Evolutionary conservation across 2,329 filamentous ascomycete species (phyloP), one percentile per base, ranked within the genome.

Genomic region (Hymenoscyphus occultus): DNA sequence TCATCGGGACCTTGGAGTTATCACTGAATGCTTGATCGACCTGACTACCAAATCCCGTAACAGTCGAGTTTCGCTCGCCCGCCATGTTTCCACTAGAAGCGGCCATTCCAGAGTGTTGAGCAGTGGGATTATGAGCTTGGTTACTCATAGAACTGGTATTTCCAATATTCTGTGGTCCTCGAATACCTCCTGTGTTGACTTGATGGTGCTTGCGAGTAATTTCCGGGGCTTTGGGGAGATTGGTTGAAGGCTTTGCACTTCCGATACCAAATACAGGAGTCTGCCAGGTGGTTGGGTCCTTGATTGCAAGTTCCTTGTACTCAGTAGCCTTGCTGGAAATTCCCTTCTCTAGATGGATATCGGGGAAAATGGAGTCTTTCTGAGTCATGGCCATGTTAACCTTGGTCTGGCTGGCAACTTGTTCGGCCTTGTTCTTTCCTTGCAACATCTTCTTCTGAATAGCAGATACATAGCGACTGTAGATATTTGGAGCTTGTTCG

Each of bases 321-420:
- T 97, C 92, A 31, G 92, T 96, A 10, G 94, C 93, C 86, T 97
- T 97, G 80, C 87, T 89, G 71, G 91, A 95, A 76, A 97, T 94
- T 63, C 93, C 93, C 39, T 91, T 91, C 32, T 93, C 93, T 5
- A 99, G 83, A 64, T 88, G 84, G 75, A 99, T 89, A 75, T 94
- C 82, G 74, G 92, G 90, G 88, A 99, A 97, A 70, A 98, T 92
- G 70, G 91, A 93, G 75, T 97, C 92, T 71, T 97, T 86, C 79
- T 93, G 87, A 51, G 93, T 96, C 69, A 93, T 81, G n/a, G 91
- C 90, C 56, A 93, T 80, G 76, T 96, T 95, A 77, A 93, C 86
- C 79, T 90, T 87, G 76, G 87, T 92, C 72, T 90, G 85, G 60
- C 86, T 81, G 75, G 90, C 84, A 73, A 90, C 87, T 28, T 86